phyloP scores from a whole-genome alignment of 768 basidiomycete genomes.

The Russula dissimulans region DNA sequence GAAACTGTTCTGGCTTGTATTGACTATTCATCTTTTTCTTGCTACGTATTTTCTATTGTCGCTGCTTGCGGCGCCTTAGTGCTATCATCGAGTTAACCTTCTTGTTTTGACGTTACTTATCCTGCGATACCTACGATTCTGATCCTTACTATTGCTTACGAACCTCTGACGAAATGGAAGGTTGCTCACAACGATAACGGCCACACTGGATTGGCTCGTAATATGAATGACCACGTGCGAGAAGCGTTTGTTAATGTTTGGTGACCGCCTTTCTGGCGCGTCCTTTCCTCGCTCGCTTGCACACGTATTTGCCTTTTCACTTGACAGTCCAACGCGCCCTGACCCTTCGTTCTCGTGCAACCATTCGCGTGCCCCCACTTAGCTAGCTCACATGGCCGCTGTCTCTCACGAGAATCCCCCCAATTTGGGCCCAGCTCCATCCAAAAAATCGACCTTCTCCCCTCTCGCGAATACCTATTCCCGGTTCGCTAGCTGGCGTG shows the following conservation, averaged over 20 bases:
- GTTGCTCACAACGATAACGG: constrained; percentile 6
- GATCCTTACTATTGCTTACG: constrained; percentile 11
- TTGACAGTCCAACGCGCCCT: neutral
- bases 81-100: constrained; percentile 9
- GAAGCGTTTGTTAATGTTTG: constrained; percentile 11
- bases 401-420: constrained; percentile 7
- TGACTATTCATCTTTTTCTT: constrained; percentile 7
- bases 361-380: neutral
- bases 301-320: neutral
- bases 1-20: constrained; percentile 17
- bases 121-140: constrained; percentile 12
- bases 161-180: constrained; percentile 18
- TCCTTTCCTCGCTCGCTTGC: neutral
- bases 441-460: constrained; percentile 8
- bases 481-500: constrained; percentile 74
- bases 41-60: constrained; percentile 16
- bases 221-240: neutral
- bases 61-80: constrained; percentile 13
- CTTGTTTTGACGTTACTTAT: constrained; percentile 3
- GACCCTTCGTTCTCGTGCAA: neutral
- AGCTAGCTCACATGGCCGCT: constrained; percentile 8
- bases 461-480: constrained; percentile 62
- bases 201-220: neutral
- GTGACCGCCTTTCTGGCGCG: constrained; percentile 10
- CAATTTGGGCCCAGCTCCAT: neutral